Percentiles rank a stretch among this genome's conserved stretches.
These are phyloP conservation scores for Vaccinium myrtillus DNA, from an alignment of 148 eudicot species.

Conservation along the genomic window DNA sequence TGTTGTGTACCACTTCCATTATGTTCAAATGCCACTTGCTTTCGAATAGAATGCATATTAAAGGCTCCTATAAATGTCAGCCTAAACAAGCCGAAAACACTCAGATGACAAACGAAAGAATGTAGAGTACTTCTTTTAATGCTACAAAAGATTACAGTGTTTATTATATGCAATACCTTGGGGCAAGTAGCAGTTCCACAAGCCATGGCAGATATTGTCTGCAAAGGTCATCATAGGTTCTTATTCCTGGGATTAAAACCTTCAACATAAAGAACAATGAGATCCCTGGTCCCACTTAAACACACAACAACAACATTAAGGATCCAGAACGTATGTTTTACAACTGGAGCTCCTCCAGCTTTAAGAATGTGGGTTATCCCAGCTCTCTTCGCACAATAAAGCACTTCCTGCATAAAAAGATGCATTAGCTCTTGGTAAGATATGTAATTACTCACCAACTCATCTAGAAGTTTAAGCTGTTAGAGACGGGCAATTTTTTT, in stretches of 20 bases:
- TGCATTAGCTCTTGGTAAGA: not conserved
- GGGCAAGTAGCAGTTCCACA: constrained; percentile 97
- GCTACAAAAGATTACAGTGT: not conserved
- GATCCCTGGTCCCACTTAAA: not conserved
- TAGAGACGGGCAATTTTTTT: no score
- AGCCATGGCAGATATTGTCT: constrained; percentile 99
- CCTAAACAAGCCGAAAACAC: constrained; percentile 14
- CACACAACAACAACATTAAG: not conserved
- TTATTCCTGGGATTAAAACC: not conserved
- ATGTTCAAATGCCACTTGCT: not conserved
- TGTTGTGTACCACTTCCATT: not conserved
- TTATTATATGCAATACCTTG: constrained; percentile 34
- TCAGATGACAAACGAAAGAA: not conserved
- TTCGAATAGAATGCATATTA: not conserved
- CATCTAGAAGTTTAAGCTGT: no score
- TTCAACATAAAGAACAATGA: not conserved
- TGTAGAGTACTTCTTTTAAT: not conserved
- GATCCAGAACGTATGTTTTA: not conserved
- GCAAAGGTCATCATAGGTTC: constrained; percentile 21
- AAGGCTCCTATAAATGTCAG: constrained; percentile 21
- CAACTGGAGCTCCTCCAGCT: no score
- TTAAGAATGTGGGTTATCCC: constrained; percentile 27
- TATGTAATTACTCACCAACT: not conserved
- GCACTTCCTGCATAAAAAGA: constrained; percentile 62
- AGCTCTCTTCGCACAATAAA: constrained; percentile 94